A percentile compares a stretch with the other conserved stretches of the same genome.
These are phyloP conservation scores for Alternaria infectoria DNA, from an alignment of 2,329 filamentous ascomycete genomes.

Conservation along the genomic window DNA sequence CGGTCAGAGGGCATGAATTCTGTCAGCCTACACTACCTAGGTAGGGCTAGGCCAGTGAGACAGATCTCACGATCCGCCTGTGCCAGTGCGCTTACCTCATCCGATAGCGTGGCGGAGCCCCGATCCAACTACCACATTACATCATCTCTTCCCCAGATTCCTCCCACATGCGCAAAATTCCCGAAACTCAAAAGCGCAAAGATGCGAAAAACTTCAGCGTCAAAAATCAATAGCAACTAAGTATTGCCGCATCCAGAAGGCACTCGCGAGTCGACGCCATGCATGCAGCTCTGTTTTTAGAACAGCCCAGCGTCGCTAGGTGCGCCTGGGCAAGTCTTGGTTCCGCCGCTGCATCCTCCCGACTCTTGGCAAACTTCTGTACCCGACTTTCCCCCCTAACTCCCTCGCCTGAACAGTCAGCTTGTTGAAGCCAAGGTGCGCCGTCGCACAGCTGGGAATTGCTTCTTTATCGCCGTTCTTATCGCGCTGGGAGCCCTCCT, in stretches of 20 bases:
- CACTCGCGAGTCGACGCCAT: background rate
- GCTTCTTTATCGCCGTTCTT: background rate
- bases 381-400: constrained; percentile 4
- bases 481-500: background rate
- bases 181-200: background rate
- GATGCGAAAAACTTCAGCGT: background rate
- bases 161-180: background rate
- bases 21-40: background rate
- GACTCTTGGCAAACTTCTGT: background rate
- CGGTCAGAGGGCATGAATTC: background rate
- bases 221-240: background rate
- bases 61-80: background rate
- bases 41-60: background rate
- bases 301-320: background rate
- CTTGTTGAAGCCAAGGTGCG: background rate
- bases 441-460: background rate
- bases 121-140: background rate
- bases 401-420: background rate
- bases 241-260: background rate
- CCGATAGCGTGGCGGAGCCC: background rate
- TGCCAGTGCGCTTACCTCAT: background rate
- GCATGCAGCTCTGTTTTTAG: constrained; percentile 6
- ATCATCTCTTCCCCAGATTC: background rate
- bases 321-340: constrained; percentile 4
- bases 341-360: background rate